Base-by-base conservation (phyloP, 140 eudicot species). In the Senecio squalidus region DNA sequence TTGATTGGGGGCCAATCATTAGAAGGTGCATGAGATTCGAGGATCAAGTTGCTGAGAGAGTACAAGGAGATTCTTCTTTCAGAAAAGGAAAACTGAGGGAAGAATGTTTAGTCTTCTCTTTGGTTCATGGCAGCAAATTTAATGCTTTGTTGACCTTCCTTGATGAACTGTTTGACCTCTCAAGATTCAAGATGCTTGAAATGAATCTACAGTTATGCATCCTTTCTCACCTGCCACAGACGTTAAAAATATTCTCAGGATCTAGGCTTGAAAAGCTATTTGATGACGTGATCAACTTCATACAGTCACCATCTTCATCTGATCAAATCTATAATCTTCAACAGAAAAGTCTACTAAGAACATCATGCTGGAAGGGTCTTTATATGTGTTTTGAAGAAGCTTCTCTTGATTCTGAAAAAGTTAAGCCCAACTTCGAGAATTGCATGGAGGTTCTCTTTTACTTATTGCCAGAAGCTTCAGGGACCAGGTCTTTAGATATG, bases 361-460 rank as follows among this genome's bases (percentile, higher is more conserved):
- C 70, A 66, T 77, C 93, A 24, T 87, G 79, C 72, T 92, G 96
- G 98, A 87, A 82, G 67, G 95, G 96, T 50, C 71, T 92, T 60
- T 41, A 26, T 38, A 18, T 64, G 46, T 92, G 86, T 75, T 66
- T 92, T 53, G 78, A 77, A 31, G 92, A 77, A 51, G 41, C 78
- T 63, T 60, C 80, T 61, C 54, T 63, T 47, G 76, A 75, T 58
- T 70, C 72, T 17, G 78, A 78, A 56, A 77, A 73, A 29, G 75
- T 79, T 66, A 23, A 70, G 47, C 47, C 81, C 31, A 61, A 58
- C 47, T 39, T 87, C 39, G 92, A 79, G 70, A 73, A 66, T 54
- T 92, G 87, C 72, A 87, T 84, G 89, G 83, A 82, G 77, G 82
- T 78, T 20, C 81, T 92, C 36, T 92, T 92, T 71, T 38, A 66